Percentiles rank a stretch among this genome's conserved stretches.
These are phyloP conservation scores for Lentinula novae-zelandiae DNA, from an alignment of 1,284 basidiomycete species.

Conservation along the genomic window DNA sequence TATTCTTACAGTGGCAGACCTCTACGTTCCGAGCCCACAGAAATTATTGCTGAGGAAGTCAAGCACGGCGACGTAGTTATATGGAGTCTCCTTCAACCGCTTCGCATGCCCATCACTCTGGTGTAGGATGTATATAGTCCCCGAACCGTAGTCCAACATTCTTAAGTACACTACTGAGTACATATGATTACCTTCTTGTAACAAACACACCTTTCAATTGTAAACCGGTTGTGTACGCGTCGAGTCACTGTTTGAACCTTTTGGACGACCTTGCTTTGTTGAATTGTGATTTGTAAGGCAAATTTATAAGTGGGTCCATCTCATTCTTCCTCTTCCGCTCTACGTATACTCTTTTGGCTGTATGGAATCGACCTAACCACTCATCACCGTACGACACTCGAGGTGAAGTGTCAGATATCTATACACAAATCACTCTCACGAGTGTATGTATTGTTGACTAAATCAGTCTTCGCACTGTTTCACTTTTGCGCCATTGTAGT, in stretches of 20 bases:
- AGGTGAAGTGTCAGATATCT: slow-evolving; percentile 3
- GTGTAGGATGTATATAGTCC: not conserved
- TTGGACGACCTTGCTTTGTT: not conserved
- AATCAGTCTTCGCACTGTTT: slow-evolving; percentile 23
- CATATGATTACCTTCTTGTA: too few relatives aligned
- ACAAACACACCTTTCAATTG: too few relatives aligned
- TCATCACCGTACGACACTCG: slow-evolving; percentile 18
- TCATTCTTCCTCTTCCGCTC: not conserved
- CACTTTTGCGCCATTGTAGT: slow-evolving; percentile 28
- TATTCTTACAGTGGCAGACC: not conserved
- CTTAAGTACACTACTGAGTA: not conserved
- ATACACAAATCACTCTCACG: not conserved
- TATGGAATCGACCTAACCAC: slow-evolving; percentile 38
- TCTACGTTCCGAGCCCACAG: slow-evolving; percentile 1
- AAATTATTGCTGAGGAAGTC: not conserved
- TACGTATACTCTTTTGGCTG: slow-evolving; percentile 18
- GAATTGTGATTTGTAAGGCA: slow-evolving; percentile 7
- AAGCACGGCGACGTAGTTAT: not conserved
- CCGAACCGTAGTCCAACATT: not conserved
- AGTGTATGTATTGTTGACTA: slow-evolving; percentile 6
- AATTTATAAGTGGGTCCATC: not conserved
- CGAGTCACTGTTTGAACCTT: not conserved
- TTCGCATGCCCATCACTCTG: not conserved
- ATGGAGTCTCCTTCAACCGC: not conserved
- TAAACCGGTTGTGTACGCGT: not conserved